A percentile compares a stretch with the other conserved stretches of the same genome.
Evolutionary conservation across 23 red algal genomes (phyloP).

Genomic region (Gracilariopsis chorda): DNA sequence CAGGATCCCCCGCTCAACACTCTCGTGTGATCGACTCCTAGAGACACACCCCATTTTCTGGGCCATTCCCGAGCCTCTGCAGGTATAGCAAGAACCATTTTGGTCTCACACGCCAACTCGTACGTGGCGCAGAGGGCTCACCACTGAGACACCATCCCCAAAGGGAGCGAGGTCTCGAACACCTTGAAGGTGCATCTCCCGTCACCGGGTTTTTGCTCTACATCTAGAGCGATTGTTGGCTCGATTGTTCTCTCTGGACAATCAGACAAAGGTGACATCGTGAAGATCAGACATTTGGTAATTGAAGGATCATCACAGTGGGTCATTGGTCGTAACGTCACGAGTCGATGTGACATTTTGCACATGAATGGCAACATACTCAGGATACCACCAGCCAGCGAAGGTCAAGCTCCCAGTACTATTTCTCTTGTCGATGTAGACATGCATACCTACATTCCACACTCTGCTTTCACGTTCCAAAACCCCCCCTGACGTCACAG

Average conservation of each 20-base stretch:
- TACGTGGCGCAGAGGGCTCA: no score
- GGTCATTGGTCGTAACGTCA: slow-evolving; percentile 9
- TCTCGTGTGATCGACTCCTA: no score
- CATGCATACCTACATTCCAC: slow-evolving; percentile 10
- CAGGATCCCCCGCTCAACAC: no score
- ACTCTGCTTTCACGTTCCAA: neutral
- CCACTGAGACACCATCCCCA: no score
- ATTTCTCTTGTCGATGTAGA: neutral
- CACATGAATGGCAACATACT: neutral
- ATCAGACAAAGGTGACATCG: neutral
- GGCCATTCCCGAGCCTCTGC: no score
- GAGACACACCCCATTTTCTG: no score
- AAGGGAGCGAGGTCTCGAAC: neutral
- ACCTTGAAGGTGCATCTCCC: no score
- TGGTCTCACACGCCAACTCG: no score
- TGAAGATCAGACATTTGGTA: slow-evolving; percentile 1
- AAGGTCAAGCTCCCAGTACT: neutral
- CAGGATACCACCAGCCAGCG: neutral
- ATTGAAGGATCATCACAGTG: slow-evolving; percentile 36
- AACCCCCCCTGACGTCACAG: neutral
- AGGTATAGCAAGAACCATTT: no score
- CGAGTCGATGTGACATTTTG: neutral
- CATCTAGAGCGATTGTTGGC: neutral
- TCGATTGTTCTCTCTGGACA: neutral
- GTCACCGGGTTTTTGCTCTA: no score